Conservation (phyloP, 2,329 filamentous ascomycete species). For the Aspergillus floridensis region DNA sequence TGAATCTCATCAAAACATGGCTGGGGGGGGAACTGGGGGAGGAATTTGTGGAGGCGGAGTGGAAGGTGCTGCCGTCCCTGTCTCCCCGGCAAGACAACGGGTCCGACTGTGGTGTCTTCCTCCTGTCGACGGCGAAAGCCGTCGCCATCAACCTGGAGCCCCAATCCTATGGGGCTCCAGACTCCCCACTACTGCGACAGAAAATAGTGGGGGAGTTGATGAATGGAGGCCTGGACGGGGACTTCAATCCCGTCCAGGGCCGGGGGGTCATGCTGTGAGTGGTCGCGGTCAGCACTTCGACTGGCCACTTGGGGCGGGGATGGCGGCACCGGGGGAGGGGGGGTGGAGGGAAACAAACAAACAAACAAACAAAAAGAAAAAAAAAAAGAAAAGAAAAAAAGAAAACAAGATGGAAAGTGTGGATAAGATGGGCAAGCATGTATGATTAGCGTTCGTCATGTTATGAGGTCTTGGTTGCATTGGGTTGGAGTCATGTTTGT, state of each 20-base stretch:
- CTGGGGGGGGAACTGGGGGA: slow-evolving; percentile 42
- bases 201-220: slow-evolving; percentile 51
- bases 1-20: slow-evolving; percentile 42
- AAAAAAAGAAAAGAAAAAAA: not conserved
- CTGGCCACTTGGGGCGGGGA: not conserved
- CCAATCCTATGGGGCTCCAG: slow-evolving; percentile 38
- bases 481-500: not conserved
- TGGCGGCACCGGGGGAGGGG: not conserved
- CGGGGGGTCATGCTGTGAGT: slow-evolving; percentile 26
- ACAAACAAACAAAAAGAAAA: not conserved
- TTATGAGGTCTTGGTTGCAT: not conserved
- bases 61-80: slow-evolving; percentile 38
- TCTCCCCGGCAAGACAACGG: slow-evolving; percentile 48
- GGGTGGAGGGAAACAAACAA: too few relatives aligned
- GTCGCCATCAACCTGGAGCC: slow-evolving; percentile 46
- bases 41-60: slow-evolving; percentile 44
- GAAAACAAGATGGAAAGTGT: not conserved
- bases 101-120: slow-evolving; percentile 52
- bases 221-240: slow-evolving; percentile 44
- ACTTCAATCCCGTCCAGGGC: slow-evolving; percentile 35
- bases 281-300: not conserved
- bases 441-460: not conserved
- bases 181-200: slow-evolving; percentile 42
- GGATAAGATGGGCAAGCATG: not conserved
- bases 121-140: slow-evolving; percentile 49